Evolutionary conservation across 305 asterid genomes (phyloP), one percentile per base, ranked within the genome.

Genomic region (Fraxinus greggii): DNA sequence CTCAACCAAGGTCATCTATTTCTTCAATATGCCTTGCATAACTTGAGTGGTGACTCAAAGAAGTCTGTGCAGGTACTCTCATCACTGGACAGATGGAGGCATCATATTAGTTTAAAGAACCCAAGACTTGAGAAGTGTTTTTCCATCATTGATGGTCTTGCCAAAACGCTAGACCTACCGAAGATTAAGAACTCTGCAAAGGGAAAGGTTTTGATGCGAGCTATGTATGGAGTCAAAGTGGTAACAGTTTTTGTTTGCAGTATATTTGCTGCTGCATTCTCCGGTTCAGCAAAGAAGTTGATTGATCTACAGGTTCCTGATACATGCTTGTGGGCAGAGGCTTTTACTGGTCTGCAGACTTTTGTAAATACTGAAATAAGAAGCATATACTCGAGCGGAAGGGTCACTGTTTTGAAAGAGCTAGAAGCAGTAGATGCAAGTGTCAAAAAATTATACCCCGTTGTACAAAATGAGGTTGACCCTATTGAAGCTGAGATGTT

Each of bases 131-230:
- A 86, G 29, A 85, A 87, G 65, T 87, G 92, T 85, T 89, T 86
- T 81, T 48, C 88, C 3, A 84, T 88, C 76, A 86, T 93, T 90
- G 90, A 87, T 40, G 33, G 82, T 80, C 87, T 93, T 59, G 85
- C 87, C 13, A 83, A 83, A 74, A 89, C 92, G 1, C 88, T 93
- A 10, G 87, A 90, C 87, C 85, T 88, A 33, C 95, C 97, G 0
- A 90, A 89, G 81, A 86, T 88, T 4, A 93, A 90, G 85, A 88
- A 90, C 85, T 87, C 92, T 3, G 86, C 93, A 0, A 91, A 89
- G 82, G 97, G 92, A 35, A 90, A 87, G 85, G 91, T 90, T 80
- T 65, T 93, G 84, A 88, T 91, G 93, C 86, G 80, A 65, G 97
- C 93, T 69, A 86, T 89, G 89, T 89, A 89, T 5, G 97, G 94